Evolutionary conservation across 129 eudicot species (phyloP).

Genomic region (Ambrosia artemisiifolia): DNA sequence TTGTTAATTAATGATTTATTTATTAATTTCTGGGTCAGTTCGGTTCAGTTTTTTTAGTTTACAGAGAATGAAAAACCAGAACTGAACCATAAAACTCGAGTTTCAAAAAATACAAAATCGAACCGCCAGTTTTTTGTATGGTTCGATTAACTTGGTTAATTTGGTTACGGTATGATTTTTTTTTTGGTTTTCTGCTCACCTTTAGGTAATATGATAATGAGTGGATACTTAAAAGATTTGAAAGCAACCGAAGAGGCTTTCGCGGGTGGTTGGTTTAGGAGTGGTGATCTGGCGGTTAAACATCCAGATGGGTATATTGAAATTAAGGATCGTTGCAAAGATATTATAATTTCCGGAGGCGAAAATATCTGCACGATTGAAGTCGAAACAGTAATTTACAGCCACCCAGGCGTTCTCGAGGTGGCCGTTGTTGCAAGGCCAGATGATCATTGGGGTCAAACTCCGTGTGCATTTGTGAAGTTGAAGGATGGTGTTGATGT

Average conservation of each 20-base stretch:
- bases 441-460: constrained; percentile 27
- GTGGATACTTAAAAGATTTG: constrained; percentile 23
- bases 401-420: constrained; percentile 25
- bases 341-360: constrained; percentile 20
- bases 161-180: too few species aligned
- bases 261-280: constrained; percentile 17
- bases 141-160: too few species aligned
- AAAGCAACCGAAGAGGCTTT: constrained; percentile 22
- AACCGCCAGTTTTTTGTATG: too few species aligned
- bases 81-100: too few species aligned
- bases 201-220: too few species aligned
- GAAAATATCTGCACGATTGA: constrained; percentile 25
- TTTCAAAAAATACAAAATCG: too few species aligned
- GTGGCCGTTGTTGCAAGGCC: constrained; percentile 27
- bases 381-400: constrained; percentile 21
- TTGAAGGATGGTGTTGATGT: constrained; percentile 21
- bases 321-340: constrained; percentile 24
- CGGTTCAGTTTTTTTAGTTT: too few species aligned
- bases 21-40: too few species aligned
- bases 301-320: constrained; percentile 24
- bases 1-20: too few species aligned
- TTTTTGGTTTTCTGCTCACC: too few species aligned
- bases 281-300: constrained; percentile 13
- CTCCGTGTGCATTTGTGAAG: constrained; percentile 37
- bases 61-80: too few species aligned